These are phyloP conservation scores for Globisporangium emineosum DNA, from an alignment of 352 stramenopile genomes.

Conservation along the genomic window DNA sequence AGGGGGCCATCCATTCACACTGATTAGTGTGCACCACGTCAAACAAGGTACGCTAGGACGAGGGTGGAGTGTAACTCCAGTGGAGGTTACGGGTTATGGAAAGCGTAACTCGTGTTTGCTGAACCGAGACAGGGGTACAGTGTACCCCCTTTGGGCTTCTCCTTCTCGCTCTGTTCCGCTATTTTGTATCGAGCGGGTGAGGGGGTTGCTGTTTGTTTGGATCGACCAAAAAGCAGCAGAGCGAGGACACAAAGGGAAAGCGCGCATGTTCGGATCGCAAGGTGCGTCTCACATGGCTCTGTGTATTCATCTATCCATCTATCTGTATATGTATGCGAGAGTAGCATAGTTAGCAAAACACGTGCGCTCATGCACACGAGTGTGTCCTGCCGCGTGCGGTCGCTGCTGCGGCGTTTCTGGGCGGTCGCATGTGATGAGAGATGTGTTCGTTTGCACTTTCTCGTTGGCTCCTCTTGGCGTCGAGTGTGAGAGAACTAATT, in stretches of 20 bases:
- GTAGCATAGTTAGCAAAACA: neutral
- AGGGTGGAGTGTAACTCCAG: neutral
- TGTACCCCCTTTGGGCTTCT: neutral
- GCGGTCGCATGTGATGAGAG: neutral
- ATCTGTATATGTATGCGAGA: no score
- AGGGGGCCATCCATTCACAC: neutral
- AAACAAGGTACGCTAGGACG: neutral
- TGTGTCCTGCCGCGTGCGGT: neutral
- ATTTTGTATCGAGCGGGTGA: neutral
- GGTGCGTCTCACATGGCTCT: conserved; percentile 13
- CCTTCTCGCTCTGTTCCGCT: neutral
- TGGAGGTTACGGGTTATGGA: neutral
- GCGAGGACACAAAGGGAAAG: neutral
- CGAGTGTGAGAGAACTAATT: neutral
- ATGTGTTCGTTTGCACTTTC: neutral
- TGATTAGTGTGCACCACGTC: conserved; percentile 8
- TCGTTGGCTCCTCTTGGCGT: neutral
- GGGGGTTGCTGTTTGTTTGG: neutral
- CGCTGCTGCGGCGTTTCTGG: neutral
- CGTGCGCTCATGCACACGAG: neutral
- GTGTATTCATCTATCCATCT: neutral
- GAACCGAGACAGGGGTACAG: neutral
- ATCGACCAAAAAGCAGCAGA: neutral
- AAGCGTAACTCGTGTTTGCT: neutral
- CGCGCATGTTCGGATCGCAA: conserved; percentile 22